Evolutionary conservation across 1,284 basidiomycete genomes (phyloP).

Genomic region (Ceratobasidium sp.): DNA sequence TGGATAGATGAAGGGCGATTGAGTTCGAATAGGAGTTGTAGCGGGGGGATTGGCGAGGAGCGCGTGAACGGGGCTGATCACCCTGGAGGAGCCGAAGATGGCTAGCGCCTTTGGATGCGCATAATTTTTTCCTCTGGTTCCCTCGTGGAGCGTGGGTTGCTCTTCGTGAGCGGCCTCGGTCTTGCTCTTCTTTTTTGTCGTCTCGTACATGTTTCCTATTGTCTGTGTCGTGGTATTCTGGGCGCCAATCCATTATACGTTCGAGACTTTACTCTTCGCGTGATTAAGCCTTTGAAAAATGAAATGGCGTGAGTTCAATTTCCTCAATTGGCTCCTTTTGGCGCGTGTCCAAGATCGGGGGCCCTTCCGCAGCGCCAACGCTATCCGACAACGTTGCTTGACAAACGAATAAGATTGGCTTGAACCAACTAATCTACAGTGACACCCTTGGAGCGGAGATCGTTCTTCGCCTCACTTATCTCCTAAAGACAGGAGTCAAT

Average conservation of each 20-base stretch:
- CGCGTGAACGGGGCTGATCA: background rate
- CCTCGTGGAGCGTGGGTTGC: conserved; percentile 34
- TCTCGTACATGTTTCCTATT: background rate
- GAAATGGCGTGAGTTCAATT: background rate
- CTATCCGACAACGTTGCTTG: background rate
- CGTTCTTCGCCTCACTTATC: conserved; percentile 77
- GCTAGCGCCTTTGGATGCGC: conserved; percentile 36
- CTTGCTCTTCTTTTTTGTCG: conserved; percentile 1
- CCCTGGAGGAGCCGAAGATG: conserved; percentile 11
- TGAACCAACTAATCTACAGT: conserved; percentile 67
- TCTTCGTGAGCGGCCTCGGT: conserved; percentile 34
- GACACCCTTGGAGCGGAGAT: conserved; percentile 74
- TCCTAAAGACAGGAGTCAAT: conserved; percentile 61
- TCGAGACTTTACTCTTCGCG: background rate
- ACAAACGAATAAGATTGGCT: background rate
- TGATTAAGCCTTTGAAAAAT: background rate
- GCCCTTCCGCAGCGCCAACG: background rate
- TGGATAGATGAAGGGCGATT: no score
- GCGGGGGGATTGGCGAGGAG: background rate
- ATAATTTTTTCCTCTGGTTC: conserved; percentile 44
- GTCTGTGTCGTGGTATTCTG: background rate
- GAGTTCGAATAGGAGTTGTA: no score
- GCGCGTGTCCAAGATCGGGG: no score
- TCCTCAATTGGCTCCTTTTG: background rate
- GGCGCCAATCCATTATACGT: no score